Percentiles rank a stretch among this genome's conserved stretches.
These are phyloP conservation scores for Vitis labrusca DNA, from an alignment of 164 flowering plant genomes.

Conservation along the genomic window DNA sequence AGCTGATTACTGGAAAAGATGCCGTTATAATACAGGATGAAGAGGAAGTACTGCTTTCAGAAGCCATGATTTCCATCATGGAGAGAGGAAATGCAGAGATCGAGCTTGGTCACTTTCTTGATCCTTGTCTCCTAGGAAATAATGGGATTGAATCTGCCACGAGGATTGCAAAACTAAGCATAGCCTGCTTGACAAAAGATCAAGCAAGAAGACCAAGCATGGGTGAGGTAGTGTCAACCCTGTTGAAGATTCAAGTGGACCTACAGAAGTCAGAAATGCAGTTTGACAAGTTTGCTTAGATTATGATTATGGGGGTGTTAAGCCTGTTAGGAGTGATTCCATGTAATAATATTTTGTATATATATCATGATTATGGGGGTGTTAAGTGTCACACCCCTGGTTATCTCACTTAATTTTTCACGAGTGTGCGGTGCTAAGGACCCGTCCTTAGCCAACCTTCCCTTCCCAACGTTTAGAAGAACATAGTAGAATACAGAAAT, in stretches of 20 bases:
- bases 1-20: conserved; percentile 53
- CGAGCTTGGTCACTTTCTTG: conserved; percentile 29
- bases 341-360: neutral
- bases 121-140: conserved; percentile 24
- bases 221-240: conserved; percentile 31
- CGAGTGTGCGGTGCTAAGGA: too few species aligned
- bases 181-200: conserved; percentile 37
- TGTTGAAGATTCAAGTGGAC: conserved; percentile 32
- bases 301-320: neutral
- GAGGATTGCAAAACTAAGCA: conserved; percentile 25
- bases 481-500: too few species aligned
- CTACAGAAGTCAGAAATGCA: conserved; percentile 7
- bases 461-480: too few species aligned
- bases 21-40: conserved; percentile 29
- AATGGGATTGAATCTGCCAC: conserved; percentile 17
- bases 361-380: neutral
- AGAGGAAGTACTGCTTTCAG: conserved; percentile 25
- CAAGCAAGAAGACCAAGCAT: conserved; percentile 48
- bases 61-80: conserved; percentile 17
- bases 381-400: too few species aligned
- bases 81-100: conserved; percentile 27
- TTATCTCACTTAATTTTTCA: too few species aligned
- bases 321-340: neutral
- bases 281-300: neutral
- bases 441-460: too few species aligned